Conservation (phyloP, 169 alveolate species). For the Ichthyophthirius multifiliis region DNA sequence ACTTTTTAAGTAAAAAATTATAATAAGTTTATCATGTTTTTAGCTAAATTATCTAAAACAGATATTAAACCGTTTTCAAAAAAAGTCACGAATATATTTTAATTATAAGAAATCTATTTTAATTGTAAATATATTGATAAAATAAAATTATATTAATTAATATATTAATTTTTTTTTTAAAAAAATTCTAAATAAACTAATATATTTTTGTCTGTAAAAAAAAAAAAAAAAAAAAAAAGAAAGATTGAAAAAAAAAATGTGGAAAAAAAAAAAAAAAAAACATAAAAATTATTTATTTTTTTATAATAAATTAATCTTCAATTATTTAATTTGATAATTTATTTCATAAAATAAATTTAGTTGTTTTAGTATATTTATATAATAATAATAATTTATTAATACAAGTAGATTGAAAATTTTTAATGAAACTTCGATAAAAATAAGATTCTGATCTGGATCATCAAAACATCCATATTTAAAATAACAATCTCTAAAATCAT, state of each 20-base stretch:
- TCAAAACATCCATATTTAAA: not conserved
- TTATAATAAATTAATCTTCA: too few species aligned
- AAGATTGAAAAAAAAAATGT: not conserved
- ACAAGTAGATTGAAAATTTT: constrained; percentile 14
- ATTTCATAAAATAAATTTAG: too few species aligned
- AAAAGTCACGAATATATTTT: not conserved
- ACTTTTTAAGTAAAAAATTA: not conserved
- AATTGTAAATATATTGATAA: not conserved
- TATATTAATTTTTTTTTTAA: not conserved
- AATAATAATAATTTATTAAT: not conserved
- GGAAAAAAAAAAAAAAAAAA: too few species aligned
- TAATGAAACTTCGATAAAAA: constrained; percentile 3
- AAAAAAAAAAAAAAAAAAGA: not conserved
- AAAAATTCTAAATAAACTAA: not conserved
- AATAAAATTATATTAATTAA: not conserved
- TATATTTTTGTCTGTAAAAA: not conserved
- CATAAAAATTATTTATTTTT: too few species aligned
- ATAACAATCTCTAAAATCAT: not conserved
- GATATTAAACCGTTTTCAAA: not conserved
- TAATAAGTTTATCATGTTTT: not conserved
- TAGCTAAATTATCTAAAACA: not conserved
- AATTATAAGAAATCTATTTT: constrained; percentile 1
- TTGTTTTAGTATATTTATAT: constrained; percentile 2
- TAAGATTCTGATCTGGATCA: constrained; percentile 14
- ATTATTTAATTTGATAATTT: too few species aligned